Evolutionary conservation across 805 yeast species (phyloP).

Genomic region (Saccharomyces paradoxus): DNA sequence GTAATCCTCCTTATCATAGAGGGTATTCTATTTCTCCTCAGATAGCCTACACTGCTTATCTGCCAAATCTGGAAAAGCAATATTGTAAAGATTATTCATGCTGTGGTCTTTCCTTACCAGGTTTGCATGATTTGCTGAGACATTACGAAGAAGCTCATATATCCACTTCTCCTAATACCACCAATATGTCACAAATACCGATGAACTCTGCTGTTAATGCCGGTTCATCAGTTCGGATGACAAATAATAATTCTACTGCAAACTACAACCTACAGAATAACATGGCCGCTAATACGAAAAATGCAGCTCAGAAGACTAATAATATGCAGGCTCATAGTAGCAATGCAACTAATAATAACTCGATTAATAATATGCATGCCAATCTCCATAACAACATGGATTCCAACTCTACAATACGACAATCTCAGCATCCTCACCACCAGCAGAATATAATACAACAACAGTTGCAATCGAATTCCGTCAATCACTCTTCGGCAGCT

Average conservation of each 20-base stretch:
- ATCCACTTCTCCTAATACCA: conserved; percentile 43
- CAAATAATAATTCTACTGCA: conserved; percentile 16
- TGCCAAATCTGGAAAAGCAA: conserved; percentile 90
- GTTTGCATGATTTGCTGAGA: conserved; percentile 83
- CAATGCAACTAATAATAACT: background rate
- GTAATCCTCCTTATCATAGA: conserved; percentile 9
- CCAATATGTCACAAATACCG: conserved; percentile 6
- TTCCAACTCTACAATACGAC: background rate
- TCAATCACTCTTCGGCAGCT: background rate
- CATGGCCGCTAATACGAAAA: background rate
- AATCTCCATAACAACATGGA: background rate
- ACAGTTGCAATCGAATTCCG: conserved; percentile 8
- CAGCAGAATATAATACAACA: conserved; percentile 11
- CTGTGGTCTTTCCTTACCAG: conserved; percentile 88
- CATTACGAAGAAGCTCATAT: conserved; percentile 97
- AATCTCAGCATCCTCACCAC: conserved; percentile 4
- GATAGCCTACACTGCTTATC: conserved; percentile 59
- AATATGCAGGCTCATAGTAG: background rate
- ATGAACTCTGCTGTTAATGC: conserved; percentile 1
- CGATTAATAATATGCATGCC: background rate
- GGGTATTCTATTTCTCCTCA: conserved; percentile 44
- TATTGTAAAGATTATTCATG: conserved; percentile 95
- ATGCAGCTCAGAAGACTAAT: background rate
- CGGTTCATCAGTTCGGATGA: background rate
- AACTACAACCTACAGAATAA: conserved; percentile 9